Percentiles rank a stretch among this genome's conserved stretches.
Conservation (phyloP, 768 basidiomycete genomes). For the Lentinula sp. region DNA sequence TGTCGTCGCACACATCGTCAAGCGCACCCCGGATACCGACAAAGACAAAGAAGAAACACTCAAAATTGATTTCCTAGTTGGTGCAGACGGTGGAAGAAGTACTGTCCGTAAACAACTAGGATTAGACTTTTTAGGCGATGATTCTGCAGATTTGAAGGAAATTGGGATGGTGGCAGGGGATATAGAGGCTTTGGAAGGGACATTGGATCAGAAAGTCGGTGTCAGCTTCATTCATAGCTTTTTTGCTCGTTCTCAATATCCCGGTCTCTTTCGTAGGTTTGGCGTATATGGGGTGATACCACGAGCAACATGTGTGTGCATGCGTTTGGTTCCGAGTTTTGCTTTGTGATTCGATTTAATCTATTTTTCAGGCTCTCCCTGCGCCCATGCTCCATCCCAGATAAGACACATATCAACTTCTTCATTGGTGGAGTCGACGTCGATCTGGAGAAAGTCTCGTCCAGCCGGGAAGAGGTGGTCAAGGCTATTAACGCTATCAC, state of each 20-base stretch:
- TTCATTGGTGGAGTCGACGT: conserved; percentile 19
- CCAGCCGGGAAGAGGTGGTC: conserved; percentile 14
- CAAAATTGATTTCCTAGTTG: conserved; percentile 31
- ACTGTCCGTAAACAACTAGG: conserved; percentile 35
- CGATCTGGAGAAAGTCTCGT: conserved; percentile 13
- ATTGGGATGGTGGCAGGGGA: conserved; percentile 30
- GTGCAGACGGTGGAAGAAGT: conserved; percentile 38
- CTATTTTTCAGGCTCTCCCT: conserved; percentile 18
- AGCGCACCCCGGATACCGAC: conserved; percentile 12
- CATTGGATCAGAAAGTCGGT: conserved; percentile 23
- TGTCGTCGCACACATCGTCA: conserved; percentile 15
- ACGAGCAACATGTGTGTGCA: conserved; percentile 25
- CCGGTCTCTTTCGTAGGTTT: conserved; percentile 22
- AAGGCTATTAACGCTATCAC: conserved; percentile 12
- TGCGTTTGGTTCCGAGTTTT: background rate
- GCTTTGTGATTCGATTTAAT: background rate
- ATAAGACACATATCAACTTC: conserved; percentile 20
- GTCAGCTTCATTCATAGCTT: background rate
- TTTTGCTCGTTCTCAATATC: background rate
- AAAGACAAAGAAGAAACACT: conserved; percentile 21
- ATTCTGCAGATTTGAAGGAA: conserved; percentile 21
- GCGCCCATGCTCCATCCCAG: conserved; percentile 24
- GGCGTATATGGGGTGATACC: conserved; percentile 44
- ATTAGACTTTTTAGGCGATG: conserved; percentile 34
- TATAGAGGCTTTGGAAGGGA: conserved; percentile 11